Base-by-base conservation (phyloP, 768 basidiomycete genomes). In the Pulveroboletus sp. region DNA sequence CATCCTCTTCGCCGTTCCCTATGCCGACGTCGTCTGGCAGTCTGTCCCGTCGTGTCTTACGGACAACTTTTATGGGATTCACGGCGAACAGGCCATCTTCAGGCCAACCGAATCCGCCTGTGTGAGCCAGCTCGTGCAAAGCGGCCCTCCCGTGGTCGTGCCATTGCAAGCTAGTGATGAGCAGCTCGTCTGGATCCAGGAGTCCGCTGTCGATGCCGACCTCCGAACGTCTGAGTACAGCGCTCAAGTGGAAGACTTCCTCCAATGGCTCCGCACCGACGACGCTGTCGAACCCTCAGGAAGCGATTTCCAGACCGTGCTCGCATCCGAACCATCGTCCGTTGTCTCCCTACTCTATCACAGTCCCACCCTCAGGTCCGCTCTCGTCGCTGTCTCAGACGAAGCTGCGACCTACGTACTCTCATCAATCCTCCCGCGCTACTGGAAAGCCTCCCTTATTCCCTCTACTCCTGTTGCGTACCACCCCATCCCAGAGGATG, bases 401-500 rank as follows among this genome's bases (percentile, higher is more conserved):
- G 57, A 62, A 0, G 64, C 62, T 6, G 63, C 71, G 27, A 78
- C 76, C 40, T 61, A 63, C 41, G 63, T 64, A 18, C 71, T 93
- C 54, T 84, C 87, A 55, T 74, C 73, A 9, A 58, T 79, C 54
- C 73, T 90, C n/a, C 91, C 89, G 1, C 75, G 73, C 13, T 84
- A 80, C 70, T 87, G 88, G 80, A 88, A 81, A 54, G 77, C 85
- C 8, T 79, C 79, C 14, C 71, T 81, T 2, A 68, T 93, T 10
- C 83, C 88, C 3, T 42, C 62, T 5, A 52, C 57, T 1, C 81
- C 85, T 9, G 56, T 75, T 4, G 41, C 76, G 0, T 77, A 76
- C 60, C 53, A 76, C 15, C 77, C 86, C 21, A 83, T 93, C 18
- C 80, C 83, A 1, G 55, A 73, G 14, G 61, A 75, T 7, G 79